Evolutionary conservation across 1,139 yeast genomes (phyloP), one percentile per base, ranked within the genome.

Genomic region (Diutina rugosa): DNA sequence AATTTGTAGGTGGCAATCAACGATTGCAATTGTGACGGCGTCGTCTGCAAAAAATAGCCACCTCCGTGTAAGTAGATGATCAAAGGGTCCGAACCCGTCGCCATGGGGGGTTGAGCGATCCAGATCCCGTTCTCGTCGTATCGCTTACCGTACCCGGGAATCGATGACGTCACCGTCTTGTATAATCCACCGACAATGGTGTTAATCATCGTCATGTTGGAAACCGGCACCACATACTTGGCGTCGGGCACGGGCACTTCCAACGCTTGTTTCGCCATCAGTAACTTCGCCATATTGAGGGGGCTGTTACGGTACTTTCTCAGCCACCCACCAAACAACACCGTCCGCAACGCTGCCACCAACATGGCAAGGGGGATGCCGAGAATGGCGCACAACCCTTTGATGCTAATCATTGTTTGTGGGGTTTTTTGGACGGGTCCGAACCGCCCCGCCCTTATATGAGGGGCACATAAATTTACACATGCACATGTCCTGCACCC

Each of bases 31-130:
- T 76, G 80, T 51, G 65, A 63, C 0, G 71, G 70, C 56, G 64
- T 63, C 0, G 76, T 69, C 57, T 74, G 71, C 46, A 73, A 57
- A 56, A 67, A 73, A 60, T 68, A 76, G 1, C 79, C 80, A 2
- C 80, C 80, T 18, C 80, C 80, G 59, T 76, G 80, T 14, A 65
- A 60, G 59, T 67, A 76, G 30, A 76, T 63, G 26, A 76, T 62
- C 18, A 76, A 63, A 0, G 79, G 79, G 58, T 74, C 78, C 6
- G 35, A 7, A 12, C 26, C n/a, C 4, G 18, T 30, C 6, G 41
- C 44, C 45, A 14, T 4, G n/a, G 44, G 53, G 9, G 32, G 44
- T 8, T 12, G 30, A 6, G 28, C 53, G 10, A 49, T n/a, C 53
- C 53, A 49, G 28, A 66, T 62, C 6, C 76, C 70, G 56, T 68